Conservation (phyloP, 129 eudicot genomes). For the carrot (Daucus carota) region DH1_v3.0 NC_030388.2:29329501-29330000, state of each 20-base stretch:
- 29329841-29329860: conserved; percentile 98
- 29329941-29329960: not conserved
- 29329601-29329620: not conserved
- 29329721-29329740: not conserved
- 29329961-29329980: not conserved
- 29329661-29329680: not conserved
- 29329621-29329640: not conserved
- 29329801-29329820: not conserved
- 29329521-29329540: conserved; percentile 99
- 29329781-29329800: not conserved
- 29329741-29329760: not conserved
- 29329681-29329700: not conserved
- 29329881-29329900: conserved; percentile 95
- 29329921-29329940: not conserved
- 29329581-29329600: conserved; percentile 7
- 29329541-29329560: conserved; percentile 92
- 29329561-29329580: conserved; percentile 90
- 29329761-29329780: not conserved
- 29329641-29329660: not conserved
- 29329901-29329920: conserved; percentile 41
- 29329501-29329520: conserved; percentile 99
- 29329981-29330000: not conserved
- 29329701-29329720: not conserved
- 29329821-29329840: conserved; percentile 21
- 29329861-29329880: conserved; percentile 99